Evolutionary conservation across 805 yeast genomes (phyloP), one percentile per base, ranked within the genome.

Genomic region (Candida xiaguanensis): DNA sequence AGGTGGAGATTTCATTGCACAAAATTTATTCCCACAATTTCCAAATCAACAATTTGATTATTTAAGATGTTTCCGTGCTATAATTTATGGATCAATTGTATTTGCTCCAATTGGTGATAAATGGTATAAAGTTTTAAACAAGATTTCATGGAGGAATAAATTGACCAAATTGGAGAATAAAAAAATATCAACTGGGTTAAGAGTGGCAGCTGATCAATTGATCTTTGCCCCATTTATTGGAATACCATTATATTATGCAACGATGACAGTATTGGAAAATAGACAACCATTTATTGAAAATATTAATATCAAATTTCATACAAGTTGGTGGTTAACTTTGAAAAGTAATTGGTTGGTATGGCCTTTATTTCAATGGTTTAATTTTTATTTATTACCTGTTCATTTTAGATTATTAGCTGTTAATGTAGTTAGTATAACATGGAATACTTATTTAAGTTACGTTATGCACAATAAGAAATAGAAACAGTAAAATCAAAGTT

Each of bases 281-380:
- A 36, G 41, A n/a, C 72, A 74, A 11, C 64, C 72, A 34, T 53
- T 74, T 0, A 27, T 61, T 3, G 56, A 56, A 0, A 66, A 65
- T 16, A 65, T 80, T 12, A 53, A 57, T 38, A 34, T 47, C 4
- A 80, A 75, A 46, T 50, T 82, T 17, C 34, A 60, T 2, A 61
- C 67, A 12, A 77, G 80, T 43, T 78, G 78, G 77, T 63, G 79
- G 80, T 70, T 74, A 3, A 89, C 96, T 0, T 60, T 90, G 30
- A 56, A 67, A 24, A 71, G 85, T 13, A 90, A 89, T 58, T 88
- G 95, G 90, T 54, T 70, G 37, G 83, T 91, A 9, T 93, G 98
- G 99, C 98, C 98, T 0, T 60, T 77, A 0, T 85, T 93, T 46
- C 98, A 93, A 61, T 52, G 80, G 39, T 46, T 82, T 45, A 93